Evolutionary conservation across 208 protist species (phyloP), one percentile per base, ranked within the genome.

Genomic region (Hexamita inflata): DNA sequence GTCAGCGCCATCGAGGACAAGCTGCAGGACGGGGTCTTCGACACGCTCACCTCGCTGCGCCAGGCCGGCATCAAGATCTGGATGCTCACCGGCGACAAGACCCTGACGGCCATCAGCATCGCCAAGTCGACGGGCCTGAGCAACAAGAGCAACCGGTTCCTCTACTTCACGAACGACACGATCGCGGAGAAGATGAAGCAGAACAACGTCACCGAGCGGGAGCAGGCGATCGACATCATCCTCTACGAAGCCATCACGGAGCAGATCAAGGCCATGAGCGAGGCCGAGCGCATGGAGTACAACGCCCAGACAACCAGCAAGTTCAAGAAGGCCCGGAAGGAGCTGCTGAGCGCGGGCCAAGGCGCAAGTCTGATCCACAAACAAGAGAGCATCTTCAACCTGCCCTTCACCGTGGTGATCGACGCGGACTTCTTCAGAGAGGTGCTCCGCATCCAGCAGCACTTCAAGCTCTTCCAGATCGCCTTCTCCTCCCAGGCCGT

Each of bases 21-120:
- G 78, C 82, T 98, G 29, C 94, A 97, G 85, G 88, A 91, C 59
- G 82, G 90, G 59, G 89, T 93, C 19, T 86, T 26, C 77, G 11
- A 42, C 0, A 94, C 92, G 58, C 82, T 98, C 0, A 94, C 97
- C 80, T 88, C 84, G 45, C 83, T 98, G 0, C 83, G 90, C 60
- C 92, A 95, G 84, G 94, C 92, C n/a, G 93, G 92, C 58, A 90
- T 98, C 40, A 94, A 91, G 59, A 86, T 96, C 7, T 98, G 95
- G 95, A 94, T 98, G 86, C 84, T 98, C 0, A 98, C 94, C 0
- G 94, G 94, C 58, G 94, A 98, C 82, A 98, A 98, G 82, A 85
- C 94, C 19, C 91, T 94, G 77, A 96, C 92, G 26, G 92, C 92
- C 11, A 34, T 70, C 28, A 70, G 42, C 64, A 70, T 70, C 35